Conservation (phyloP, 2,329 filamentous ascomycete genomes). For the Metarhizium anisopliae region DNA sequence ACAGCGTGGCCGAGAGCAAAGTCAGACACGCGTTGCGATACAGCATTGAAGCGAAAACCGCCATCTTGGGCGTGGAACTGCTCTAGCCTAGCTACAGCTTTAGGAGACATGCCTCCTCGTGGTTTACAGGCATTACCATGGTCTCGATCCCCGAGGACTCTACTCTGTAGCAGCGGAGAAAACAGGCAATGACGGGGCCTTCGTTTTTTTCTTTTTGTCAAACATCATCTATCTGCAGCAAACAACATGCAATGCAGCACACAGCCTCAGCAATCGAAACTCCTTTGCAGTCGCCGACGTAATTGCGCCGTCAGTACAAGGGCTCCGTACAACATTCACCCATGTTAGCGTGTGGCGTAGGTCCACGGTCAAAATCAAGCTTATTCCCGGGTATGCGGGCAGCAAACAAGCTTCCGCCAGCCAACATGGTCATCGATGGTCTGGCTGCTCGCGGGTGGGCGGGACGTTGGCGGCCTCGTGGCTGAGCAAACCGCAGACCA, state of each 20-base stretch:
- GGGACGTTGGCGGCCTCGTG: neutral
- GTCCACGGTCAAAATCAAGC: neutral
- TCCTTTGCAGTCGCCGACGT: neutral
- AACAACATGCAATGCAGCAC: neutral
- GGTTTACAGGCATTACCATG: no score
- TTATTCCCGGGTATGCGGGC: neutral
- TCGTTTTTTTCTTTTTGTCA: no score
- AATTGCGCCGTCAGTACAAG: neutral
- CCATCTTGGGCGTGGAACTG: no score
- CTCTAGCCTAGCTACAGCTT: no score
- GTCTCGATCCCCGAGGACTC: no score
- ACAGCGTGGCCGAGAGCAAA: neutral
- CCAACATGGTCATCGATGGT: no score
- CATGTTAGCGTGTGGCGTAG: neutral
- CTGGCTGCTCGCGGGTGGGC: no score
- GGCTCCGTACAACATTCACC: neutral
- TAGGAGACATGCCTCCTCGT: no score
- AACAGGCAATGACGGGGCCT: no score
- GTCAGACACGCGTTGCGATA: neutral
- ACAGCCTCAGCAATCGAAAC: neutral
- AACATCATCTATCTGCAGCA: no score
- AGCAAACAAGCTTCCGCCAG: neutral
- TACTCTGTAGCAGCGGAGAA: no score
- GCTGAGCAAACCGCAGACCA: neutral
- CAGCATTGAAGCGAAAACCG: no score